Evolutionary conservation across 2,329 filamentous ascomycete genomes (phyloP).

Genomic region (Juglanconis oblonga): DNA sequence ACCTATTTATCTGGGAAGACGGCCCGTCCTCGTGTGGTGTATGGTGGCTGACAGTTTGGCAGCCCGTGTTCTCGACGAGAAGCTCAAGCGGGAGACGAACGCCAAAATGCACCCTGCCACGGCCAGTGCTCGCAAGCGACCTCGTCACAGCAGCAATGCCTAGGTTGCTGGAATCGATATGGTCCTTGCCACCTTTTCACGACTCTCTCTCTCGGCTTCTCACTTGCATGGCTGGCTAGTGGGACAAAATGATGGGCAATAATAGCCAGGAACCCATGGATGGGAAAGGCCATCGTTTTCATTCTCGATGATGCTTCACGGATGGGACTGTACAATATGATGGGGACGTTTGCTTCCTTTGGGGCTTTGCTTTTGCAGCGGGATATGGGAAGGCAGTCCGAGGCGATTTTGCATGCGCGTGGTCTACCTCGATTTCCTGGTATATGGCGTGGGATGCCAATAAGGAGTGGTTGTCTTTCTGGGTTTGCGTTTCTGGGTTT

Average conservation of each 20-base stretch:
- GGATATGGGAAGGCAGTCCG: not conserved
- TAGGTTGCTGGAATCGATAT: not conserved
- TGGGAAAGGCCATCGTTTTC: not conserved
- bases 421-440: not conserved
- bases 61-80: conserved; percentile 65
- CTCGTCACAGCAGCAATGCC: conserved; percentile 44
- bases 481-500: too few species aligned
- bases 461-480: too few species aligned
- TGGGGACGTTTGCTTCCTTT: not conserved
- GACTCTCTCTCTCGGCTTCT: not conserved
- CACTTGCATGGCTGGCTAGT: not conserved
- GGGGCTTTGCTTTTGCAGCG: not conserved
- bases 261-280: too few species aligned
- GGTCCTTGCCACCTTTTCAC: not conserved
- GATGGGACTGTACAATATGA: not conserved
- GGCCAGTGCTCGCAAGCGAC: conserved; percentile 50
- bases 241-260: not conserved
- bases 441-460: not conserved
- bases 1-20: too few species aligned
- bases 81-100: conserved; percentile 61
- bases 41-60: conserved; percentile 20
- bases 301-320: too few species aligned
- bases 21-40: too few species aligned
- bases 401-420: not conserved
- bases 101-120: conserved; percentile 52